Conservation (phyloP, 2,329 filamentous ascomycete species). For the Rhinocladiella mackenziei region DNA sequence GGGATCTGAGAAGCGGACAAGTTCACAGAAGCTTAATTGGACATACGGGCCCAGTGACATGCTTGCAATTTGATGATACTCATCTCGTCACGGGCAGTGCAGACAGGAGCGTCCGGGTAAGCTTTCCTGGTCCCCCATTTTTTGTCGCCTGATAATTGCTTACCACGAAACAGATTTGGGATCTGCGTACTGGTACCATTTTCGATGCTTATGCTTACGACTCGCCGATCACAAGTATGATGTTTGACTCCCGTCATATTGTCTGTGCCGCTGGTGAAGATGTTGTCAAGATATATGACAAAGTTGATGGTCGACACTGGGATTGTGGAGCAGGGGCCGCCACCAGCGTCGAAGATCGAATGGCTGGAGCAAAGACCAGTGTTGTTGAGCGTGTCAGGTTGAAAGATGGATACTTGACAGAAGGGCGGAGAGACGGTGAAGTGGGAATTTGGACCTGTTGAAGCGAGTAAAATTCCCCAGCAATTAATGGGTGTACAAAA, state of each 20-base stretch:
- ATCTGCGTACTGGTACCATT: constrained; percentile 91
- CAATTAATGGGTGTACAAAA: background rate
- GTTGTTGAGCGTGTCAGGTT: constrained; percentile 82
- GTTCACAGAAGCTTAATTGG: constrained; percentile 95
- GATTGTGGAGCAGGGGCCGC: constrained; percentile 82
- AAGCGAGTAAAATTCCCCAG: constrained; percentile 9
- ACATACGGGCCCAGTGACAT: constrained; percentile 90
- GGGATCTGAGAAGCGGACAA: constrained; percentile 94
- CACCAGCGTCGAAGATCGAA: constrained; percentile 49
- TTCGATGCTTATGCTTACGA: constrained; percentile 96
- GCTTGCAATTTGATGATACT: constrained; percentile 91
- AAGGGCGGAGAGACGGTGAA: constrained; percentile 80
- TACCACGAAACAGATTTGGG: constrained; percentile 77
- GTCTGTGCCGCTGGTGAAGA: constrained; percentile 85
- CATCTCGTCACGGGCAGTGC: constrained; percentile 89
- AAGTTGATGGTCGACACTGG: constrained; percentile 93
- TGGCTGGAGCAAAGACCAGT: constrained; percentile 60
- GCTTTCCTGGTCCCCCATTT: constrained; percentile 34
- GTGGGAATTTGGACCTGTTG: constrained; percentile 87
- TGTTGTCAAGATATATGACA: constrained; percentile 97
- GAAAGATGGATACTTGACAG: constrained; percentile 88
- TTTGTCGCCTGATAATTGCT: constrained; percentile 9
- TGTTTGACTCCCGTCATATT: constrained; percentile 89
- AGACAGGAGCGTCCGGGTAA: constrained; percentile 89
- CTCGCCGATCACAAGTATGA: constrained; percentile 87